These are phyloP conservation scores for Alternaria panax DNA, from an alignment of 2,329 filamentous ascomycete genomes.

Conservation along the genomic window DNA sequence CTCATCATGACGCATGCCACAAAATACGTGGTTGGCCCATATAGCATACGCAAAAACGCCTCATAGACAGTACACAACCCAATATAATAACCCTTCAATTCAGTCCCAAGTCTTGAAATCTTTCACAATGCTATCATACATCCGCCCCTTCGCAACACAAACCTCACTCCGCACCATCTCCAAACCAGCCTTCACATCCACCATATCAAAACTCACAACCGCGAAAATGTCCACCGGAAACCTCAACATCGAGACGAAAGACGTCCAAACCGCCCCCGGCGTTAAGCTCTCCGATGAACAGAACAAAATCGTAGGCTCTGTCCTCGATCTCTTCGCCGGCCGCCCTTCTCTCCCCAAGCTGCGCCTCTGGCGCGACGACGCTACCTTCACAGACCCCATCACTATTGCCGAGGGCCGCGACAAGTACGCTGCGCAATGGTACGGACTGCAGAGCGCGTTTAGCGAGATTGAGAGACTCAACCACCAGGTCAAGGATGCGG, in stretches of 20 bases:
- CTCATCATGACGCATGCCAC: conserved; percentile 20
- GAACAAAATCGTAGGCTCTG: conserved; percentile 63
- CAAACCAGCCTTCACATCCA: conserved; percentile 25
- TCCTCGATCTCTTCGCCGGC: conserved; percentile 70
- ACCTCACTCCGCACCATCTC: conserved; percentile 25
- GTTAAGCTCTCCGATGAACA: conserved; percentile 60
- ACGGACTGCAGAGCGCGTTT: conserved; percentile 67
- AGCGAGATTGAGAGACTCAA: conserved; percentile 63
- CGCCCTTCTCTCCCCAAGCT: conserved; percentile 66
- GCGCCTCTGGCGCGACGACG: conserved; percentile 65
- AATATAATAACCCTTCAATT: conserved; percentile 8
- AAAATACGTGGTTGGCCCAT: conserved; percentile 15
- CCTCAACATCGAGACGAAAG: conserved; percentile 62
- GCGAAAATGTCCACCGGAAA: conserved; percentile 43
- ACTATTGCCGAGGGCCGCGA: conserved; percentile 64
- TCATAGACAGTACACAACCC: background rate
- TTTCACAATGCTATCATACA: conserved; percentile 19
- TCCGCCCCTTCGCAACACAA: conserved; percentile 26
- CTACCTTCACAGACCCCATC: conserved; percentile 65
- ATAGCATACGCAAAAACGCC: background rate
- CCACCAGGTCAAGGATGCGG: conserved; percentile 61
- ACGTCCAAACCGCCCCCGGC: conserved; percentile 61
- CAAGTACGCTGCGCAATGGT: conserved; percentile 63
- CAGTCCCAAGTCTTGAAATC: background rate
- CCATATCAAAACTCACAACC: conserved; percentile 19